Evolutionary conservation across 129 eudicot genomes (phyloP), one percentile per base, ranked within the genome.

Genomic region (Deinandra increscens): DNA sequence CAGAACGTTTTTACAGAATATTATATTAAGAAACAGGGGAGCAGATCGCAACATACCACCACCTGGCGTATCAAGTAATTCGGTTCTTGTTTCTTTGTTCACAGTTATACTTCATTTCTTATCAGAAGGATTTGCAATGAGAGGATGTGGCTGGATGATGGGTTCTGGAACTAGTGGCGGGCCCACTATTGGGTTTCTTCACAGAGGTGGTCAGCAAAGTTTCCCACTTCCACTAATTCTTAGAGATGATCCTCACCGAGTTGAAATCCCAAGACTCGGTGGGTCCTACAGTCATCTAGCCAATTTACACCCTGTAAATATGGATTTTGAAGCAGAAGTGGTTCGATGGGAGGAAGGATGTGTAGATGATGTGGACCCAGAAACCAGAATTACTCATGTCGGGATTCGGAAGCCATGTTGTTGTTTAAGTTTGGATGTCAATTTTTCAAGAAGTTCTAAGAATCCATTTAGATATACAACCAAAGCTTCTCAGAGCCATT

Each of bases 341-440:
- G 84, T 94, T 81, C 85, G 84, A 72, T 94, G 99, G 99, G 97
- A 94, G 65, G 99, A 94, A 87, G 99, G 99, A 46, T 94, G 99
- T 54, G 79, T 81, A 84, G 97, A 90, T 75, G 84, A 85, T 74
- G 84, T 81, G 62, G 62, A 55, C 38, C 62, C 62, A 74, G 96
- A 85, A 80, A 84, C 74, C 38, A 85, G 81, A 80, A 84, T 77
- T 38, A 81, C 97, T 23, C 99, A 94, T 75, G 15, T 53, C 37
- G 79, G 87, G 46, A 80, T 72, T 41, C 85, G 73, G 67, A 90
- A 89, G 69, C 99, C 99, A 1, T 89, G 99, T 78, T 94, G 99
- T 69, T 94, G 99, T 77, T 85, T 90, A 60, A 81, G 87, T 82
- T 80, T 78, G 75, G 99, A 89, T 80, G 67, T 18, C 42, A 87